Percentiles rank a stretch among this genome's conserved stretches.
phyloP scores from a whole-genome alignment of 768 basidiomycete genomes.

The Boletus pseudopeckii region DNA sequence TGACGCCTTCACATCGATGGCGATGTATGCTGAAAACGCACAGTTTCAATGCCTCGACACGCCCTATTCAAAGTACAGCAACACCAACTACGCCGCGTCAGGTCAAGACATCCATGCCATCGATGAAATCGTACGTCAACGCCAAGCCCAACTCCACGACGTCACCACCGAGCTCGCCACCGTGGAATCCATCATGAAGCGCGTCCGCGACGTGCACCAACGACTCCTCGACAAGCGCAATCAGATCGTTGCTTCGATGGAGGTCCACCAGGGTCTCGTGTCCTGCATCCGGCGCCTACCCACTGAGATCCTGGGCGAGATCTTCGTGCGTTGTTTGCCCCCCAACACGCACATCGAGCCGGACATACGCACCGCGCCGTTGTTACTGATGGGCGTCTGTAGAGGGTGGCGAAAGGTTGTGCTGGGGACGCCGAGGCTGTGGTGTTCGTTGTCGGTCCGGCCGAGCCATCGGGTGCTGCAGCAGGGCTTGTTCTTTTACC shows the following conservation, averaged over 20 bases:
- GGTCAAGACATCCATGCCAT: slow-evolving; percentile 11
- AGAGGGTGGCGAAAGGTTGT: slow-evolving; percentile 41
- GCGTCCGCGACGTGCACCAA: slow-evolving; percentile 3
- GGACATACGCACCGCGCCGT: slow-evolving; percentile 28
- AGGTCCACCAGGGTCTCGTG: slow-evolving; percentile 20
- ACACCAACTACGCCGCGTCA: slow-evolving; percentile 14
- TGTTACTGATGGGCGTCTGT: slow-evolving; percentile 40
- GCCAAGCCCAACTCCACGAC: slow-evolving; percentile 14
- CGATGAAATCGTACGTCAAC: slow-evolving; percentile 12
- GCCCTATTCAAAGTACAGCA: slow-evolving; percentile 12
- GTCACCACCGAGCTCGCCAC: slow-evolving; percentile 9
- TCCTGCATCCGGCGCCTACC: slow-evolving; percentile 38
- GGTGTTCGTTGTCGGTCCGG: slow-evolving; percentile 40
- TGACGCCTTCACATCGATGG: neutral
- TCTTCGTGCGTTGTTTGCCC: slow-evolving; percentile 41
- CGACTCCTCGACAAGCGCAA: slow-evolving; percentile 11
- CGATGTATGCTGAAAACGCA: neutral
- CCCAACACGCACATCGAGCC: slow-evolving; percentile 24
- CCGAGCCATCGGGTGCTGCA: slow-evolving; percentile 4
- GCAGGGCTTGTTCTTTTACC: slow-evolving; percentile 12
- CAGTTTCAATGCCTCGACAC: slow-evolving; percentile 19
- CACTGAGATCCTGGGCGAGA: slow-evolving; percentile 44
- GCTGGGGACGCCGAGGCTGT: slow-evolving; percentile 40
- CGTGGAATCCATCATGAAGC: slow-evolving; percentile 14
- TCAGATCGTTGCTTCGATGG: slow-evolving; percentile 16